Percentiles rank a stretch among this genome's conserved stretches.
phyloP scores from a whole-genome alignment of 257 asterid genomes.

The Marsdenia floribunda region DNA sequence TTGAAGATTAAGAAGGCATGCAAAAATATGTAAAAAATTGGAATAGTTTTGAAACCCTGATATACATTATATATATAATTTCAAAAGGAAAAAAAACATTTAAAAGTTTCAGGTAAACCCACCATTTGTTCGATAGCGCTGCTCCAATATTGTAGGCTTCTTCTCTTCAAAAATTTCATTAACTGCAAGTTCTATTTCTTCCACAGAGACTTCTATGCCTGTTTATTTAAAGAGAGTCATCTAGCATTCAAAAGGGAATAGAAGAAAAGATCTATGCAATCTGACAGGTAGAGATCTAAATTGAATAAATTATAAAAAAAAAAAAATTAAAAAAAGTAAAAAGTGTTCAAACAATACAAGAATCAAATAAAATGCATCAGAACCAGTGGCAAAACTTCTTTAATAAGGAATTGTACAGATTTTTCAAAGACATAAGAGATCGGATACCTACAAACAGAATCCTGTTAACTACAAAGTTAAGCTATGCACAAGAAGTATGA shows the following conservation, averaged over 20 bases:
- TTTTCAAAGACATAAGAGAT: background rate
- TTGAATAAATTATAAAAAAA: no score
- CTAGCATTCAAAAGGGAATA: slow-evolving; percentile 6
- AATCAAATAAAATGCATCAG: background rate
- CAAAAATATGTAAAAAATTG: background rate
- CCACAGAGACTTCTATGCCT: slow-evolving; percentile 78
- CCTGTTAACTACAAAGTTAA: background rate
- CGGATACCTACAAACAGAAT: background rate
- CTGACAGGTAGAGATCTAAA: no score
- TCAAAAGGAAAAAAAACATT: background rate
- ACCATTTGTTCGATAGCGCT: slow-evolving; percentile 88
- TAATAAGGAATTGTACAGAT: no score
- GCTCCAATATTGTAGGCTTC: slow-evolving; percentile 53
- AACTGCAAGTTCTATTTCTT: slow-evolving; percentile 54
- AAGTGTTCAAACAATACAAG: background rate
- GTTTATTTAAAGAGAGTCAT: slow-evolving; percentile 19
- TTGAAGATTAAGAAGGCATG: background rate
- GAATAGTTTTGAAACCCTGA: background rate
- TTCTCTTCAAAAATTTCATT: slow-evolving; percentile 70
- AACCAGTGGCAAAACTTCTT: background rate
- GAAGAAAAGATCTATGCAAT: background rate
- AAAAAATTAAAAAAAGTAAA: background rate
- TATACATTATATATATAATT: background rate
- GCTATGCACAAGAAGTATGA: background rate
- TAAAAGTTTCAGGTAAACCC: slow-evolving; percentile 18